Conservation (phyloP, 768 basidiomycete genomes). For the Tylopilus subfusipes region DNA sequence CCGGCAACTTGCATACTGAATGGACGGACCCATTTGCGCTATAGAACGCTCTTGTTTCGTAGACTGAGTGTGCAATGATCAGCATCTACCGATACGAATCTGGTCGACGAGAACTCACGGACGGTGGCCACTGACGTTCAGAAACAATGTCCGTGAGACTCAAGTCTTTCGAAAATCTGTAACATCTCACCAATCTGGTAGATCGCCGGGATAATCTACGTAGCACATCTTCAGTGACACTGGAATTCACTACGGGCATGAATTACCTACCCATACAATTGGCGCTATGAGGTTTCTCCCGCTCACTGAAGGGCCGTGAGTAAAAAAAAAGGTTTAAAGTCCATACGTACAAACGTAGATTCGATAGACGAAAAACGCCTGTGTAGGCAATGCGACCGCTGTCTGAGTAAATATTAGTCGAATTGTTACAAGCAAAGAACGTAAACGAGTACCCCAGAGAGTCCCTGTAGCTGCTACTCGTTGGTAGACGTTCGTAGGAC, state of each 20-base stretch:
- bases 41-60: not conserved
- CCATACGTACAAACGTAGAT: slow-evolving; percentile 1
- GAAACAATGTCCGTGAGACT: not conserved
- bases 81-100: not conserved
- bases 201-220: not conserved
- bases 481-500: not conserved
- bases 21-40: slow-evolving; percentile 5
- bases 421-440: not conserved
- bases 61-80: slow-evolving; percentile 1
- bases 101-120: not conserved
- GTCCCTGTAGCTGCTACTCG: slow-evolving; percentile 3
- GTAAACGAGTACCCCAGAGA: not conserved
- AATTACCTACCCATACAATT: slow-evolving; percentile 7
- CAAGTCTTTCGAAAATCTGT: too few relatives aligned
- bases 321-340: not conserved
- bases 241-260: not conserved
- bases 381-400: not conserved
- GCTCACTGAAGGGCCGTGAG: slow-evolving; percentile 3
- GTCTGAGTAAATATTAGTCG: not conserved
- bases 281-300: slow-evolving; percentile 1
- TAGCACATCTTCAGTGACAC: not conserved
- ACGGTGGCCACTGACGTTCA: not conserved
- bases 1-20: not conserved
- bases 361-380: slow-evolving; percentile 9
- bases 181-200: slow-evolving; percentile 9